A percentile compares a stretch with the other conserved stretches of the same genome.
Evolutionary conservation across 116 monocot species (phyloP).

Genomic region (Posidonia oceanica): DNA sequence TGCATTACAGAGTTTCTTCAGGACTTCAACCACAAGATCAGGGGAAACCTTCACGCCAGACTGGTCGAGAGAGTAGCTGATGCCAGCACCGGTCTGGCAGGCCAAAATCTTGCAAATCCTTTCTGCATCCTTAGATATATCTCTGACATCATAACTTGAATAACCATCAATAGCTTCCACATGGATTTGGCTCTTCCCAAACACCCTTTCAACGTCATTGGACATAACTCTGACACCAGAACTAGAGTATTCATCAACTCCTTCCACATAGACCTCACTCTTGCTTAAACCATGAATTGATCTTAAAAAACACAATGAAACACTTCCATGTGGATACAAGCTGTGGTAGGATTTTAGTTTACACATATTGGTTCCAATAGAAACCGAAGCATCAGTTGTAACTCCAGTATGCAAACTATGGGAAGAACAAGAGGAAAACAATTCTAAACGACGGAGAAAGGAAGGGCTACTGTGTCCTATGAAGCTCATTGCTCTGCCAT

Average conservation of each 20-base stretch:
- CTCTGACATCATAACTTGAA: neutral
- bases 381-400: neutral
- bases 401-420: neutral
- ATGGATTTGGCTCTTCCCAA: slow-evolving; percentile 14
- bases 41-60: slow-evolving; percentile 36
- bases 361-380: neutral
- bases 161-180: slow-evolving; percentile 15
- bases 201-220: too few relatives aligned
- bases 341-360: neutral
- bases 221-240: neutral
- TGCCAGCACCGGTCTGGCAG: slow-evolving; percentile 11
- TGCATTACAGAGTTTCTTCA: slow-evolving; percentile 65
- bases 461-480: too few relatives aligned
- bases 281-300: slow-evolving; percentile 5
- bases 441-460: neutral
- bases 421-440: neutral
- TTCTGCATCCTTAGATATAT: slow-evolving; percentile 38
- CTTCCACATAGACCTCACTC: neutral
- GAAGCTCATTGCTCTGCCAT: too few relatives aligned
- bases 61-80: slow-evolving; percentile 23
- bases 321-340: neutral
- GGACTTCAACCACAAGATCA: slow-evolving; percentile 39
- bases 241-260: neutral
- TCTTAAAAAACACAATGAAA: slow-evolving; percentile 4
- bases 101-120: slow-evolving; percentile 49